These are phyloP conservation scores for Darksidea phi DNA, from an alignment of 495 filamentous ascomycete genomes.

Conservation along the genomic window DNA sequence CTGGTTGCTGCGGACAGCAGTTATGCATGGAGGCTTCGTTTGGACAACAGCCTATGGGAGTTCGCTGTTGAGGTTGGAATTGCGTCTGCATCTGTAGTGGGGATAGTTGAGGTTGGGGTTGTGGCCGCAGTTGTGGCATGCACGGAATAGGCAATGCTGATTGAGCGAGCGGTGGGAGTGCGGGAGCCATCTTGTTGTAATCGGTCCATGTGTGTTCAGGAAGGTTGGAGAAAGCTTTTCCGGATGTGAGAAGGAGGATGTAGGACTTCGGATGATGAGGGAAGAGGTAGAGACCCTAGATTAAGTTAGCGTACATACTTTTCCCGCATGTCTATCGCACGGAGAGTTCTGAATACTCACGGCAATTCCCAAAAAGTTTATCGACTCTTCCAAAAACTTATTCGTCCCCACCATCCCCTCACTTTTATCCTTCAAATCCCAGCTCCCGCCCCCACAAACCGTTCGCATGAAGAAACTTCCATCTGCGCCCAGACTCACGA, in stretches of 20 bases:
- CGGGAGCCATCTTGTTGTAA: conserved; percentile 31
- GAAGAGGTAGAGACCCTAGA: conserved; percentile 34
- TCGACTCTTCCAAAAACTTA: conserved; percentile 23
- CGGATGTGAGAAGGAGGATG: conserved; percentile 26
- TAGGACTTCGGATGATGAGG: conserved; percentile 25
- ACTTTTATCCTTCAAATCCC: conserved; percentile 29
- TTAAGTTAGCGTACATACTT: too few relatives aligned
- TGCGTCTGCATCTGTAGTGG: background rate
- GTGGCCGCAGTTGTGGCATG: conserved; percentile 1
- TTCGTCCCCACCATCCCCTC: conserved; percentile 33
- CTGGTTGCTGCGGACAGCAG: conserved; percentile 14
- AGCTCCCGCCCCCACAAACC: conserved; percentile 28
- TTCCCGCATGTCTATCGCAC: too few relatives aligned
- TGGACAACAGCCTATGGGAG: conserved; percentile 12
- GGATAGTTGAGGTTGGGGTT: background rate
- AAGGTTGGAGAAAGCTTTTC: conserved; percentile 34
- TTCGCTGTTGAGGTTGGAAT: conserved; percentile 14
- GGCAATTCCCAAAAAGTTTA: conserved; percentile 25
- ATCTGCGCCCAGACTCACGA: conserved; percentile 32
- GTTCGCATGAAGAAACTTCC: conserved; percentile 34
- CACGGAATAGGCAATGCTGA: conserved; percentile 13
- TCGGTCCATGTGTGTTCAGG: conserved; percentile 33
- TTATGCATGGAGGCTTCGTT: conserved; percentile 3
- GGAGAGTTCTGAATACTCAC: too few relatives aligned
- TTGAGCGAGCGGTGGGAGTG: conserved; percentile 13